These are phyloP conservation scores for Takashimella koratensis DNA, from an alignment of 1,284 basidiomycete genomes.

Conservation along the genomic window DNA sequence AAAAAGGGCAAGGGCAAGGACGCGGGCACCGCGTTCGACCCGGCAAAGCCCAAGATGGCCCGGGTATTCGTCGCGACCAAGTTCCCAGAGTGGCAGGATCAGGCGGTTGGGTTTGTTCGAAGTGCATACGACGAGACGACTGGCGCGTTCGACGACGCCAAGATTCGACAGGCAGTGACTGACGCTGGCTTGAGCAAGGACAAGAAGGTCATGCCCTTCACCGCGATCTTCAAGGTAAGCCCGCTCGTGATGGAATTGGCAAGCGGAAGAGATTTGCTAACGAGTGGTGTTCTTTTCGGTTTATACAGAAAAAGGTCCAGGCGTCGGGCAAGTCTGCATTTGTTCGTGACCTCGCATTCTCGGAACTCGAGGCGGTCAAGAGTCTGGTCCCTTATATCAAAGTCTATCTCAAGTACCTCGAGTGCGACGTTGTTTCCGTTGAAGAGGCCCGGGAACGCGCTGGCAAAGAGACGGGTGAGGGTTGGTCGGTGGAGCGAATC, in stretches of 20 bases:
- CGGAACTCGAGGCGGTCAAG: constrained; percentile 71
- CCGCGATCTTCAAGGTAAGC: constrained; percentile 81
- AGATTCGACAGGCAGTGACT: constrained; percentile 67
- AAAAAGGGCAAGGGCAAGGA: constrained; percentile 51
- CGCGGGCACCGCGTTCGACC: constrained; percentile 60
- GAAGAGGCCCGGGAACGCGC: constrained; percentile 57
- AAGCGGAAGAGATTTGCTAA: neutral
- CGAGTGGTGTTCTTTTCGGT: neutral
- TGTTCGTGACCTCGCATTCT: constrained; percentile 81
- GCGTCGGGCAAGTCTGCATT: constrained; percentile 73
- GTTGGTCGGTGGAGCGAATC: constrained; percentile 52
- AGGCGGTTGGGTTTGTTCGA: constrained; percentile 71
- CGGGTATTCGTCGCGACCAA: constrained; percentile 82
- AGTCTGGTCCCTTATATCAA: constrained; percentile 79
- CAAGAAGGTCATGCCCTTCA: constrained; percentile 93
- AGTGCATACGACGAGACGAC: constrained; percentile 62
- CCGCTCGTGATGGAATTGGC: neutral
- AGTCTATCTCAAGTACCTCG: constrained; percentile 70
- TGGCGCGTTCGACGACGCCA: constrained; percentile 76
- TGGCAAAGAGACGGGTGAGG: constrained; percentile 35
- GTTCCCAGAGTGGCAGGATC: constrained; percentile 93
- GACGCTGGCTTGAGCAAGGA: constrained; percentile 87
- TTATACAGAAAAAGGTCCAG: constrained; percentile 67
- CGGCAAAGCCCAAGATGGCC: constrained; percentile 77
- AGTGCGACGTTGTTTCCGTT: constrained; percentile 67